Conservation (phyloP, 441 rosid genomes). For the Gossypium davidsonii region DNA sequence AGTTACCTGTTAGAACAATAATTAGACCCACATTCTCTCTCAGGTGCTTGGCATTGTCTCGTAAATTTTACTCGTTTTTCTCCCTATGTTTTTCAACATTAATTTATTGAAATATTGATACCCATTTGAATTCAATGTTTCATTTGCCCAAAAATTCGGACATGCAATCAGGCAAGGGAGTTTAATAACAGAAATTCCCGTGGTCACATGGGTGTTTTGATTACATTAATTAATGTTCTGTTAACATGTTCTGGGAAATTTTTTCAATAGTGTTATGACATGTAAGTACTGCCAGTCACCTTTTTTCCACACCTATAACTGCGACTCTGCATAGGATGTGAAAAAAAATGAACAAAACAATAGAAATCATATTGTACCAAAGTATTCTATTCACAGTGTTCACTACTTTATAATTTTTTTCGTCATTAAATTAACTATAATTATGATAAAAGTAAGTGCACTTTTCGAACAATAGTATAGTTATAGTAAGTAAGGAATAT, state of each 20-base stretch:
- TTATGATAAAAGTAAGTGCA: no score
- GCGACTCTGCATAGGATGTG: background rate
- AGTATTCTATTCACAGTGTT: background rate
- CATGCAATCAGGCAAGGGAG: background rate
- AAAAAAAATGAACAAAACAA: background rate
- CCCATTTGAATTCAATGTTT: conserved; percentile 5
- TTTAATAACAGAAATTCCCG: conserved; percentile 10
- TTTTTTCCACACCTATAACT: background rate
- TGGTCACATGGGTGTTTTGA: conserved; percentile 22
- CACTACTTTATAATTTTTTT: no score
- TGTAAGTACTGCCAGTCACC: background rate
- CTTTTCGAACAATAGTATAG: no score
- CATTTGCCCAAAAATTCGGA: conserved; percentile 4
- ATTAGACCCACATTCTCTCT: conserved; percentile 12
- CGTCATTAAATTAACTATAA: no score
- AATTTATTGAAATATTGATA: background rate
- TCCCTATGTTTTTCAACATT: background rate
- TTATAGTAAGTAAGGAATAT: no score
- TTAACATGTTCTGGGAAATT: background rate
- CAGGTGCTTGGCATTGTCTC: conserved; percentile 2
- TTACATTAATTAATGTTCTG: background rate
- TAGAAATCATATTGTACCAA: background rate
- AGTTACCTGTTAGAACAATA: background rate
- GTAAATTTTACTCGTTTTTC: background rate
- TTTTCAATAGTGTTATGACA: background rate